Conservation (phyloP, 2,329 filamentous ascomycete species). For the Verticillium klebahnii region DNA sequence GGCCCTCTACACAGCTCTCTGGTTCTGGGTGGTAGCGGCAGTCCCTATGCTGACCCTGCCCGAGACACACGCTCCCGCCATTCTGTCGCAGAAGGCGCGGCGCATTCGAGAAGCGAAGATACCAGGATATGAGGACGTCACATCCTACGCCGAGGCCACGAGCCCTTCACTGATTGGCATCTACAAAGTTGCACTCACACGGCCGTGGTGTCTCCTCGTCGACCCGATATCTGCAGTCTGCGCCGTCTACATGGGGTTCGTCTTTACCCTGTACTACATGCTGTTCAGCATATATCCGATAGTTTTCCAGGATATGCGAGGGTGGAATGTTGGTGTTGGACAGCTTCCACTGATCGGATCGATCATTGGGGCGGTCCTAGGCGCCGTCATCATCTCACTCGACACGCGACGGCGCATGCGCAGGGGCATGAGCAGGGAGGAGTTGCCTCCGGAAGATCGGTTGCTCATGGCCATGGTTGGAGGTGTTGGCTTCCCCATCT, state of each 20-base stretch:
- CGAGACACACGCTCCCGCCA: slow-evolving; percentile 47
- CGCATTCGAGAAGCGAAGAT: slow-evolving; percentile 44
- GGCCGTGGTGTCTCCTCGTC: slow-evolving; percentile 50
- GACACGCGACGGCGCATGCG: slow-evolving; percentile 33
- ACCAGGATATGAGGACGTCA: slow-evolving; percentile 46
- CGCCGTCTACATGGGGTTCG: slow-evolving; percentile 47
- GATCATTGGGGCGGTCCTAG: slow-evolving; percentile 41
- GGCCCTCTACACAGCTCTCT: slow-evolving; percentile 44
- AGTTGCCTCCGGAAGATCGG: slow-evolving; percentile 41
- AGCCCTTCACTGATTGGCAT: slow-evolving; percentile 36
- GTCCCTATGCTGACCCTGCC: slow-evolving; percentile 52
- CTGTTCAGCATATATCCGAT: slow-evolving; percentile 54
- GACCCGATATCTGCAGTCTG: slow-evolving; percentile 47
- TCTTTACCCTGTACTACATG: slow-evolving; percentile 52
- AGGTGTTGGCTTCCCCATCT: slow-evolving; percentile 46
- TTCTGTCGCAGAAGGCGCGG: slow-evolving; percentile 49
- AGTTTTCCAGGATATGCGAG: slow-evolving; percentile 45
- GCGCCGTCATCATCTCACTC: slow-evolving; percentile 32
- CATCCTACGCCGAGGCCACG: slow-evolving; percentile 38
- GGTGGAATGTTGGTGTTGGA: slow-evolving; percentile 49
- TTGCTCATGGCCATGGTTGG: slow-evolving; percentile 55
- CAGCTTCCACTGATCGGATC: slow-evolving; percentile 47
- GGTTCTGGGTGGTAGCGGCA: slow-evolving; percentile 31
- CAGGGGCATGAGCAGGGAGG: slow-evolving; percentile 28
- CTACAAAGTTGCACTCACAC: slow-evolving; percentile 47